phyloP scores from a whole-genome alignment of 1,139 yeast species.

The Blastobotrys indianensis region DNA sequence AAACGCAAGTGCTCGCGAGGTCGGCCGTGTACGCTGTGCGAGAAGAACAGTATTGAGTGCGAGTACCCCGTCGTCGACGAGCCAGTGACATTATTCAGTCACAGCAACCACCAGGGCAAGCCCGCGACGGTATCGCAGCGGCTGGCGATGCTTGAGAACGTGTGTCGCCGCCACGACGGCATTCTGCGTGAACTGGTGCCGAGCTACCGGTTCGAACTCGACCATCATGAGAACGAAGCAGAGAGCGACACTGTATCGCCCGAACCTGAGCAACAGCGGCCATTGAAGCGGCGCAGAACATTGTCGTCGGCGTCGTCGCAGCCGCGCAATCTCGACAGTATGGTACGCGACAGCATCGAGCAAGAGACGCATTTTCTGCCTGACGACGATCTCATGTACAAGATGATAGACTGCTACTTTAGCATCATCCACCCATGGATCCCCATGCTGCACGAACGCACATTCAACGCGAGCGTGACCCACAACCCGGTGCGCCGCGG shows the following conservation, averaged over 20 bases:
- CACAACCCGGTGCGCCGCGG: slow-evolving; percentile 4
- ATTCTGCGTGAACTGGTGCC: background rate
- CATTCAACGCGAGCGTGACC: slow-evolving; percentile 10
- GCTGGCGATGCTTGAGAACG: background rate
- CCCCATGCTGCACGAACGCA: slow-evolving; percentile 11
- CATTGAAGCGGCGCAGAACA: background rate
- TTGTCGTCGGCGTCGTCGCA: background rate
- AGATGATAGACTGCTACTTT: slow-evolving; percentile 9
- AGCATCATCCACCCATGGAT: slow-evolving; percentile 12
- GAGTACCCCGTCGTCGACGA: background rate
- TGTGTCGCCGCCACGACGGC: slow-evolving; percentile 3
- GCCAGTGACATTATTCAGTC: background rate
- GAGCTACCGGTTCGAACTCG: background rate
- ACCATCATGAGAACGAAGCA: background rate
- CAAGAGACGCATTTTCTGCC: slow-evolving; percentile 1
- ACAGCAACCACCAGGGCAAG: slow-evolving; percentile 9
- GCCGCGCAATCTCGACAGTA: background rate
- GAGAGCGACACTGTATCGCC: slow-evolving; percentile 1
- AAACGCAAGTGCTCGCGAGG: slow-evolving; percentile 9
- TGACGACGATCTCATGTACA: background rate
- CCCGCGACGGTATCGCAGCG: background rate
- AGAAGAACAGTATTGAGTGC: slow-evolving; percentile 3
- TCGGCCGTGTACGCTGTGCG: slow-evolving; percentile 7
- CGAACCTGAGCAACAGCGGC: background rate
- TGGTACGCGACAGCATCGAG: background rate